A percentile compares a stretch with the other conserved stretches of the same genome.
phyloP scores from a whole-genome alignment of 805 yeast genomes.

The Yarrowia porcina region DNA sequence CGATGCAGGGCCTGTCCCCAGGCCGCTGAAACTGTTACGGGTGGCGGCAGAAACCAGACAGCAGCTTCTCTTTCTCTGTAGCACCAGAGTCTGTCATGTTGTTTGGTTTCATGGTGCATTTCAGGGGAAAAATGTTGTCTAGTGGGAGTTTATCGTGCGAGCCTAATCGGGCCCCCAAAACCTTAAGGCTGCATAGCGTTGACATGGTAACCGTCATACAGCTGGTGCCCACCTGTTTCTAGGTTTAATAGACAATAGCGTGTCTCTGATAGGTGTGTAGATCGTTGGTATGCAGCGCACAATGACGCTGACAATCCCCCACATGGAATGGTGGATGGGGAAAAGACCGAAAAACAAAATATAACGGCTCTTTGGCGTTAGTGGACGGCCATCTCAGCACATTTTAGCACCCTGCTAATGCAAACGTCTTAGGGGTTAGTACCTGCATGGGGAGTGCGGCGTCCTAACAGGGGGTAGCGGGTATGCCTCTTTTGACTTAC shows the following conservation, averaged over 20 bases:
- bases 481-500: not conserved
- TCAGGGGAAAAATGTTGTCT: not conserved
- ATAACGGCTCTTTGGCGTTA: no score
- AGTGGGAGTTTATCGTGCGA: not conserved
- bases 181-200: not conserved
- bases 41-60: not conserved
- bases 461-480: not conserved
- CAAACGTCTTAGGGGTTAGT: not conserved
- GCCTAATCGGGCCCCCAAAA: not conserved
- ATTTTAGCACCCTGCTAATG: not conserved
- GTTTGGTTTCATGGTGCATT: not conserved
- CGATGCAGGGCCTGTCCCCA: not conserved
- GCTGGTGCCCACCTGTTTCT: not conserved
- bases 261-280: not conserved
- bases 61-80: no score
- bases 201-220: not conserved
- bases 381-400: not conserved
- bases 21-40: not conserved
- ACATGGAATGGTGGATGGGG: no score
- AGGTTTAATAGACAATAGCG: conserved; percentile 7
- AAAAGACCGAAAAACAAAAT: no score
- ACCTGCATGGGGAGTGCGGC: conserved; percentile 19
- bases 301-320: not conserved
- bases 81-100: not conserved
- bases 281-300: not conserved